Conservation (phyloP, 2,329 filamentous ascomycete species). For the Aspergillus puulaauensis region DNA sequence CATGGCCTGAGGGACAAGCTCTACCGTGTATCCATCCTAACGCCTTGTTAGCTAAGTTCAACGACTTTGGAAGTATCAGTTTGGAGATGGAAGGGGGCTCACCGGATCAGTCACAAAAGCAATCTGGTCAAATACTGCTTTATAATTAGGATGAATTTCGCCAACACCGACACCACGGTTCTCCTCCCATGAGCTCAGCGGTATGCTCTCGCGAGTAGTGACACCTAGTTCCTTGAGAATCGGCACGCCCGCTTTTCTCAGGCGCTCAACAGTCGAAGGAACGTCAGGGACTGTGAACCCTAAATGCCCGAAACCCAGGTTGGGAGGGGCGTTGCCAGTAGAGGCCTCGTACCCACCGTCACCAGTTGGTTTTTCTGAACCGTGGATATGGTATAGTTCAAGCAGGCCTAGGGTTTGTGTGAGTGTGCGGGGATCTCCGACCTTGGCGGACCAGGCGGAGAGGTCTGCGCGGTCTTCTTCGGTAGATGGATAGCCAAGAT, state of each 20-base stretch:
- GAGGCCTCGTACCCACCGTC: constrained; percentile 19
- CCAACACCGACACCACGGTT: constrained; percentile 31
- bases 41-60: neutral
- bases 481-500: constrained; percentile 38
- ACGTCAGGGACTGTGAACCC: constrained; percentile 43
- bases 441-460: constrained; percentile 27
- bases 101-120: constrained; percentile 42
- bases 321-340: constrained; percentile 35
- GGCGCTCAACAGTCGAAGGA: constrained; percentile 25
- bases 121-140: constrained; percentile 35
- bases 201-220: constrained; percentile 28
- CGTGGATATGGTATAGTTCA: constrained; percentile 40
- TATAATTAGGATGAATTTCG: constrained; percentile 35
- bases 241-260: constrained; percentile 29
- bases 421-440: constrained; percentile 24
- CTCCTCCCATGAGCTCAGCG: constrained; percentile 36
- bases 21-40: constrained; percentile 37
- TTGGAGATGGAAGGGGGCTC: constrained; percentile 15
- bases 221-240: constrained; percentile 37
- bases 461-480: constrained; percentile 27
- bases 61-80: neutral
- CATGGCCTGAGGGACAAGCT: constrained; percentile 33
- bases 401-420: constrained; percentile 35
- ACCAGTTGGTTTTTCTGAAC: constrained; percentile 26
- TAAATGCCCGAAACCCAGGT: constrained; percentile 39